These are phyloP conservation scores for Ceriops decandra DNA, from an alignment of 345 rosid species.

Conservation along the genomic window DNA sequence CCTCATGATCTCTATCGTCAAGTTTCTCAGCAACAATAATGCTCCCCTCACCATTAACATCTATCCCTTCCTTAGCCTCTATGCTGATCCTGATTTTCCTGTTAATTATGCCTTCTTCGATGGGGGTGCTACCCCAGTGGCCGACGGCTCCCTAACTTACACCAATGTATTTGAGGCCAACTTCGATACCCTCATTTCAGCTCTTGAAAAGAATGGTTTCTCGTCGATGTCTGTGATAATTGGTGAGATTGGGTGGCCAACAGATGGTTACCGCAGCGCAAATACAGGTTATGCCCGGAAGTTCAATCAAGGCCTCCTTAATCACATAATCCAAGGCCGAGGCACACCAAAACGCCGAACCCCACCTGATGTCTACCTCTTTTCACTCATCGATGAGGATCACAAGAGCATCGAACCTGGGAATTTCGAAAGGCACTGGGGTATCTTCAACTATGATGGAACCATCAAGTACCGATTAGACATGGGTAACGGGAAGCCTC, in stretches of 20 bases:
- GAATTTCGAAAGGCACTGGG: constrained; percentile 92
- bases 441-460: constrained; percentile 73
- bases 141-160: constrained; percentile 62
- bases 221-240: constrained; percentile 66
- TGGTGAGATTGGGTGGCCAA: constrained; percentile 98
- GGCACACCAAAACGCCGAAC: constrained; percentile 86
- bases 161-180: constrained; percentile 88
- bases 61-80: constrained; percentile 91
- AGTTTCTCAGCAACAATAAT: constrained; percentile 61
- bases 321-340: constrained; percentile 62
- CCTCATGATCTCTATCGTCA: constrained; percentile 67
- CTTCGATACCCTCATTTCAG: constrained; percentile 74
- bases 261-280: constrained; percentile 79
- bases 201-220: constrained; percentile 80
- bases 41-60: constrained; percentile 84
- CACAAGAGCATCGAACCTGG: constrained; percentile 78
- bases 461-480: constrained; percentile 42
- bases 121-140: constrained; percentile 55
- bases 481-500: constrained; percentile 13
- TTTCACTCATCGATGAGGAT: constrained; percentile 85
- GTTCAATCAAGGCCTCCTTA: constrained; percentile 85
- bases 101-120: constrained; percentile 88
- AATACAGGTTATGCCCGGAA: constrained; percentile 63
- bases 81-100: constrained; percentile 67
- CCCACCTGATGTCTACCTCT: constrained; percentile 68